These are phyloP conservation scores for Tetradesmus lagerheimii DNA, from an alignment of 139 green algal species.

Conservation along the genomic window DNA sequence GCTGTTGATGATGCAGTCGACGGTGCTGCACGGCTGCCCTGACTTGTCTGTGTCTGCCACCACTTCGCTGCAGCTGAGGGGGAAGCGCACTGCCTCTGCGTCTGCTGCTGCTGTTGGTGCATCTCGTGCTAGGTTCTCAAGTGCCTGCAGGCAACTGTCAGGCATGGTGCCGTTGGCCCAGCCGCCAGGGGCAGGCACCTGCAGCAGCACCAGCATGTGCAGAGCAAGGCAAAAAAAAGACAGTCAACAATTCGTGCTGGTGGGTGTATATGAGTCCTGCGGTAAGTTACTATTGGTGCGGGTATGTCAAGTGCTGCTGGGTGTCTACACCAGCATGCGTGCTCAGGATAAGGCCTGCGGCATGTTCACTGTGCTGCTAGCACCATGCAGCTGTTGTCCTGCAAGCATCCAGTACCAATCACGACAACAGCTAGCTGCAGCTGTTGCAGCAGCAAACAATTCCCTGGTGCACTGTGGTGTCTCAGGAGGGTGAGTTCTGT, in stretches of 20 bases:
- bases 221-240: no score
- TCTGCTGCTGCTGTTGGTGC: conserved; percentile 16
- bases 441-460: not conserved
- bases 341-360: no score
- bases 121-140: conserved; percentile 1
- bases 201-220: not conserved
- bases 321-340: no score
- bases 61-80: conserved; percentile 65
- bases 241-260: no score
- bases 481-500: no score
- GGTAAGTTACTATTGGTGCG: no score
- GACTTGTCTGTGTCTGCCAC: conserved; percentile 55
- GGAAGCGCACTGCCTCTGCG: conserved; percentile 74
- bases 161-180: conserved; percentile 61
- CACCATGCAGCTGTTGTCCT: not conserved
- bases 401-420: not conserved
- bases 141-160: conserved; percentile 37
- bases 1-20: conserved; percentile 79
- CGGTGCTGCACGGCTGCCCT: conserved; percentile 67
- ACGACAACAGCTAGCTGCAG: not conserved
- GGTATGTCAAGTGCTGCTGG: not conserved
- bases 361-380: not conserved
- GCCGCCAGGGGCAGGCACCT: conserved; percentile 64
- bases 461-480: no score
- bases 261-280: no score